Percentiles rank a stretch among this genome's conserved stretches.
These are phyloP conservation scores for Monilinia fructigena DNA, from an alignment of 2,329 filamentous ascomycete genomes.

Conservation along the genomic window DNA sequence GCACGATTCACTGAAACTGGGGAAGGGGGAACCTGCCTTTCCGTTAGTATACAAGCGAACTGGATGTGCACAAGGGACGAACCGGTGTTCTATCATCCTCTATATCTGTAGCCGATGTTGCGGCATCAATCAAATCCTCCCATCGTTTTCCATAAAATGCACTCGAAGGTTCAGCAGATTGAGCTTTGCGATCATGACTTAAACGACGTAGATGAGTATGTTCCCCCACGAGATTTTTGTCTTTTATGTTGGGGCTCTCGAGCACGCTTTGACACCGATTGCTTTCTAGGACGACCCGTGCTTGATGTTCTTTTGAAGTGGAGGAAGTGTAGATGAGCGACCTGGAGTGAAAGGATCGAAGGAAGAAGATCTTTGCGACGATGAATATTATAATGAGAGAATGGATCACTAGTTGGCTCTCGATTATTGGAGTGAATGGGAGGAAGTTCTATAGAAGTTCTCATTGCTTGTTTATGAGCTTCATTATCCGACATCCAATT, in stretches of 20 bases:
- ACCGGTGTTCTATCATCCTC: slow-evolving; percentile 90
- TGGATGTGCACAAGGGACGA: slow-evolving; percentile 43
- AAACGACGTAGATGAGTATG: slow-evolving; percentile 65
- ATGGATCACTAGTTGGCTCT: slow-evolving; percentile 62
- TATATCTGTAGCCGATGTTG: slow-evolving; percentile 83
- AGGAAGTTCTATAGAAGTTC: slow-evolving; percentile 67
- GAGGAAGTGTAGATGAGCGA: slow-evolving; percentile 83
- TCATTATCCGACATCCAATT: slow-evolving; percentile 73
- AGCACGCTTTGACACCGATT: slow-evolving; percentile 78
- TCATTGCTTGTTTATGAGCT: slow-evolving; percentile 60
- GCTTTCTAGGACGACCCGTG: slow-evolving; percentile 73
- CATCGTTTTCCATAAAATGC: slow-evolving; percentile 69
- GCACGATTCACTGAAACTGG: slow-evolving; percentile 62
- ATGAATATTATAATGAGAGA: slow-evolving; percentile 58
- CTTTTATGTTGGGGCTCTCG: slow-evolving; percentile 77
- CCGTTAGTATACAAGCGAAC: slow-evolving; percentile 26
- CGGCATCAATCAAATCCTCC: slow-evolving; percentile 95
- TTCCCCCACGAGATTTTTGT: slow-evolving; percentile 67
- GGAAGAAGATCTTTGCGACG: slow-evolving; percentile 75
- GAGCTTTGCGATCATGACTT: slow-evolving; percentile 75
- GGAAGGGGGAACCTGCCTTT: slow-evolving; percentile 59
- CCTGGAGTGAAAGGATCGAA: slow-evolving; percentile 78
- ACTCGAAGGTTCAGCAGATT: slow-evolving; percentile 77
- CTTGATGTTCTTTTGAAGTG: slow-evolving; percentile 73
- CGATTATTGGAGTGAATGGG: slow-evolving; percentile 61